Evolutionary conservation across 805 yeast genomes (phyloP).

Genomic region (Jamesozyma hellenica): DNA sequence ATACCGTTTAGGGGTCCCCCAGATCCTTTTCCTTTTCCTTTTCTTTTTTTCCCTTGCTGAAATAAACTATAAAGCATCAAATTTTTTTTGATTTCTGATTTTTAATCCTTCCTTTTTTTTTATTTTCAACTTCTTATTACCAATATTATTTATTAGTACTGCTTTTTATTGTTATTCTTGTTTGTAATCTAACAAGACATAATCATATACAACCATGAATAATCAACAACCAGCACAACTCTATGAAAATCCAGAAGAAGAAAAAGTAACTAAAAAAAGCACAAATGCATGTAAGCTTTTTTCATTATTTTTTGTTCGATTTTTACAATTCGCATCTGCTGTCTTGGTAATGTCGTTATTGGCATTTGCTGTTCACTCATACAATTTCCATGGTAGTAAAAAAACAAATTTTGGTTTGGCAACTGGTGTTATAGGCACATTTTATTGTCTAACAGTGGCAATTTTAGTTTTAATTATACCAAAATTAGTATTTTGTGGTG

Average conservation of each 20-base stretch:
- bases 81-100: no score
- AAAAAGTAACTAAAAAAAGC: background rate
- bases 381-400: slow-evolving; percentile 19
- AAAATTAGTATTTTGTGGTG: slow-evolving; percentile 19
- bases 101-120: no score
- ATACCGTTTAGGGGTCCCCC: no score
- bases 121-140: no score
- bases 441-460: slow-evolving; percentile 21
- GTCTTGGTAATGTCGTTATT: slow-evolving; percentile 26
- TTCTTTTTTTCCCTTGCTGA: no score
- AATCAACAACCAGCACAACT: slow-evolving; percentile 1
- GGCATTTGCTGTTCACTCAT: slow-evolving; percentile 17
- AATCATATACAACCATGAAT: slow-evolving; percentile 1
- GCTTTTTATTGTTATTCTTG: no score
- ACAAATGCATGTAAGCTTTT: background rate
- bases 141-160: no score
- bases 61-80: no score
- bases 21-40: no score
- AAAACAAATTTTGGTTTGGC: slow-evolving; percentile 27
- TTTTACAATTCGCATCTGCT: slow-evolving; percentile 21
- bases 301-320: slow-evolving; percentile 6
- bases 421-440: slow-evolving; percentile 23
- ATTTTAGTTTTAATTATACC: slow-evolving; percentile 14
- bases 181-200: no score
- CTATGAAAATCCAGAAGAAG: background rate